phyloP scores from a whole-genome alignment of 1,284 basidiomycete genomes.

The Microbotryum scabiosae region DNA sequence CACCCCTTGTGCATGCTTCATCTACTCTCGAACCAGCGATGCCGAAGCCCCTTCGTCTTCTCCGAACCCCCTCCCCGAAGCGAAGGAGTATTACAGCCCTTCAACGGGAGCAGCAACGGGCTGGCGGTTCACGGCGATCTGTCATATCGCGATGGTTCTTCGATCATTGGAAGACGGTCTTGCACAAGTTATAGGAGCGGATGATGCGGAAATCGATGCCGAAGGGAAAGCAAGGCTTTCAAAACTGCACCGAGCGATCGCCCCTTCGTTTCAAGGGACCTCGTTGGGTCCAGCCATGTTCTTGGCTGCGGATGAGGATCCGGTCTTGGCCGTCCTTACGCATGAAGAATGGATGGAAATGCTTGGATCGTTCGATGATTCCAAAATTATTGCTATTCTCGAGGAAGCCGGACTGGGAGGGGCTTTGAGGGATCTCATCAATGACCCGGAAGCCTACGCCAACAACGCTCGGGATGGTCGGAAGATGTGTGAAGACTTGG shows the following conservation, averaged over 20 bases:
- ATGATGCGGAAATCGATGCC: neutral
- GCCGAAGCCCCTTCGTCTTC: conserved; percentile 9
- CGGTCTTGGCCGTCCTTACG: conserved; percentile 6
- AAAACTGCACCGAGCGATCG: conserved; percentile 1
- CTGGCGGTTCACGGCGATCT: conserved; percentile 27
- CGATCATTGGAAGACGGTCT: conserved; percentile 9
- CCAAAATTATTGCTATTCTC: conserved; percentile 19
- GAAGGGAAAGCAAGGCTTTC: neutral
- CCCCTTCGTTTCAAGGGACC: conserved; percentile 28
- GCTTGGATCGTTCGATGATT: conserved; percentile 11
- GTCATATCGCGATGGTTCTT: conserved; percentile 29
- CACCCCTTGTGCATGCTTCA: conserved; percentile 31
- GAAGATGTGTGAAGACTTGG: neutral
- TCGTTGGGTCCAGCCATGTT: conserved; percentile 26
- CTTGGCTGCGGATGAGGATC: conserved; percentile 11
- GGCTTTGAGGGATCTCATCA: neutral
- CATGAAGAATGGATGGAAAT: conserved; percentile 21
- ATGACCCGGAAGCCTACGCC: conserved; percentile 7
- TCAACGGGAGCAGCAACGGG: conserved; percentile 16
- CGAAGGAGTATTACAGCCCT: conserved; percentile 20
- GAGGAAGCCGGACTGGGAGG: conserved; percentile 11
- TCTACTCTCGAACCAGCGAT: conserved; percentile 29
- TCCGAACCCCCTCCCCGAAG: neutral
- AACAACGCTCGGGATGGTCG: conserved; percentile 14
- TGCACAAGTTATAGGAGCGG: neutral